Base-by-base conservation (phyloP, 208 protist genomes). In the Leishmania guyanensis region DNA sequence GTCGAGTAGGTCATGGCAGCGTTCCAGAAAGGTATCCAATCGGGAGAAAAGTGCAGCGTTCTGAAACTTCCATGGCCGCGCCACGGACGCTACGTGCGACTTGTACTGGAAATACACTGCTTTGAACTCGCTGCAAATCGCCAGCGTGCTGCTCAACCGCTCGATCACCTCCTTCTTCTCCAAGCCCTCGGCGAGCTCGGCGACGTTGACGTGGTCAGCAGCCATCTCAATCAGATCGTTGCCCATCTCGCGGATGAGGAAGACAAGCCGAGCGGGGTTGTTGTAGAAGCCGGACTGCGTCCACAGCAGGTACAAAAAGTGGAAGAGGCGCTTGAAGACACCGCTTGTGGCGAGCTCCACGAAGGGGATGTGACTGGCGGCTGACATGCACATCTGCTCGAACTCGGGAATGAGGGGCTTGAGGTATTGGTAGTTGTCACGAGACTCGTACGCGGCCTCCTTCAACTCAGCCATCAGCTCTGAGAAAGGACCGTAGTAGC, bases 1-100 rank as follows among this genome's bases (percentile, higher is more conserved):
- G 81, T 99, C 98, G 65, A 99, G 89, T 20, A 99, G 82, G 86
- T 99, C 98, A 90, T 99, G 96, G 88, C 96, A 98, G 70, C 98
- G 96, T 87, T 99, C 98, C 33, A 99, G 85, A 89, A 99, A 99
- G 1, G 91, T 86, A 85, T 99, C 97, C 36, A 99, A 89, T 2
- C 98, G 87, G 5, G 96, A 88, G 86, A 99, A 99, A n/a, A 99
- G 90, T 3, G 96, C 90, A 12, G 90, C 89, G 88, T 98, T 98
- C 87, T 98, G 97, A 74, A 99, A 97, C 76, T 94, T 97, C 97
- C 98, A 99, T 33, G 95, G 94, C 77, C 96, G 90, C 33, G 92
- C 88, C 51, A 92, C 86, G 20, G 91, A 87, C 5, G 84, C 84
- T 14, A 95, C 92, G 80, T 96, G 90, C 36, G 93, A 89, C 89